Conservation (phyloP, 345 rosid genomes). For the Heritiera littoralis region DNA sequence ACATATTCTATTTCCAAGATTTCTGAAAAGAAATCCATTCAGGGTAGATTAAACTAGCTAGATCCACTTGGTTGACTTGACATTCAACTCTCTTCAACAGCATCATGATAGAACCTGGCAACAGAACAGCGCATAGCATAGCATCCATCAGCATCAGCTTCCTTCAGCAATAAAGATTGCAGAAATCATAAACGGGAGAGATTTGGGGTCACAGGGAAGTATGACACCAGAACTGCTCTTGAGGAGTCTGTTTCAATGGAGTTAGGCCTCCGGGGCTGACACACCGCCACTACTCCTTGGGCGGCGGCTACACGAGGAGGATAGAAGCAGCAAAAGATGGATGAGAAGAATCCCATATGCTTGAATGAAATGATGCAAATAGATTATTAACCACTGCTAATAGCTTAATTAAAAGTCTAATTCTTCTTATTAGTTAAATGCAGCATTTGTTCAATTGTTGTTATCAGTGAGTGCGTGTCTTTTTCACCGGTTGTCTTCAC, state of each 20-base stretch:
- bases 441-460: not conserved
- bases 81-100: no score
- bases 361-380: not conserved
- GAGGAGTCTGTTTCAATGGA: not conserved
- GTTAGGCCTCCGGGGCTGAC: constrained; percentile 14
- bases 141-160: not conserved
- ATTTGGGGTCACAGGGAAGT: constrained; percentile 28
- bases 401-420: no score
- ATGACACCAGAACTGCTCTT: constrained; percentile 20
- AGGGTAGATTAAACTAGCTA: not conserved
- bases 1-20: not conserved
- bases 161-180: not conserved
- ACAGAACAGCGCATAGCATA: not conserved
- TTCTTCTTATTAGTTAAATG: not conserved
- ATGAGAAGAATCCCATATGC: constrained; percentile 34
- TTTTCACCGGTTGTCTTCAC: no score
- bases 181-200: constrained; percentile 21
- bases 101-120: no score
- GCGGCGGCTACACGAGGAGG: not conserved
- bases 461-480: no score
- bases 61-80: not conserved
- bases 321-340: constrained; percentile 33
- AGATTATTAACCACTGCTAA: not conserved
- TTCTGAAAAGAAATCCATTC: not conserved
- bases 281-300: not conserved